Conservation (phyloP, 1,284 basidiomycete species). For the Boletus semigastroideus region DNA sequence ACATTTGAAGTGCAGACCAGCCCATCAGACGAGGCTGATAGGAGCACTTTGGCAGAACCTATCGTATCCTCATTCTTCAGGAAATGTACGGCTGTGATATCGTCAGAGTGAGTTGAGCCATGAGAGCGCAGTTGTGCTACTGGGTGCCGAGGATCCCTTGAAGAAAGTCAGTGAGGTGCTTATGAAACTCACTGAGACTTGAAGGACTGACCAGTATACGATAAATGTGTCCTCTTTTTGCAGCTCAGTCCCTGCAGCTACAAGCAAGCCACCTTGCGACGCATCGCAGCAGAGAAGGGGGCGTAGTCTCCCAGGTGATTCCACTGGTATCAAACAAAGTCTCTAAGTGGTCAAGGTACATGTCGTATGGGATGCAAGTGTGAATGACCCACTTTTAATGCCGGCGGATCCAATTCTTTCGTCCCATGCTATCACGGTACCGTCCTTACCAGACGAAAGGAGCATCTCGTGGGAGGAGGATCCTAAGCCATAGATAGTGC, state of each 20-base stretch:
- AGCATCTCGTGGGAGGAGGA: conserved; percentile 38
- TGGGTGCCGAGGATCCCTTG: conserved; percentile 60
- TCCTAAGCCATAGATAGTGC: conserved; percentile 38
- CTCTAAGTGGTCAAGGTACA: conserved; percentile 47
- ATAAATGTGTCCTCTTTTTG: conserved; percentile 69
- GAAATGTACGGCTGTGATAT: conserved; percentile 69
- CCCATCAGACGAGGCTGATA: conserved; percentile 75
- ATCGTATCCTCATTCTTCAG: conserved; percentile 25
- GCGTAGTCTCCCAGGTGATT: conserved; percentile 42
- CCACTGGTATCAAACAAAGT: conserved; percentile 40
- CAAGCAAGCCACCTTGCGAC: conserved; percentile 59
- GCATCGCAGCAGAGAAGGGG: conserved; percentile 67
- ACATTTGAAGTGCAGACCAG: conserved; percentile 66
- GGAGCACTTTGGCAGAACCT: conserved; percentile 41
- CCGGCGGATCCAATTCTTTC: conserved; percentile 51
- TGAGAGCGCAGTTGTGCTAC: conserved; percentile 50
- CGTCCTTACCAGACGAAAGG: conserved; percentile 64
- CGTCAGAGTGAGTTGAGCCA: conserved; percentile 74
- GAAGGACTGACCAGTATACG: conserved; percentile 59
- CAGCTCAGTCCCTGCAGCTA: conserved; percentile 72
- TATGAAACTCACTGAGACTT: background rate
- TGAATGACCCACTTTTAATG: conserved; percentile 55
- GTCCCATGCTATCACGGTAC: conserved; percentile 69
- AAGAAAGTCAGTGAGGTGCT: conserved; percentile 1
- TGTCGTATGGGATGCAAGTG: conserved; percentile 15